These are phyloP conservation scores for Ustilaginoidea virens DNA, from an alignment of 2,329 filamentous ascomycete species.

Conservation along the genomic window DNA sequence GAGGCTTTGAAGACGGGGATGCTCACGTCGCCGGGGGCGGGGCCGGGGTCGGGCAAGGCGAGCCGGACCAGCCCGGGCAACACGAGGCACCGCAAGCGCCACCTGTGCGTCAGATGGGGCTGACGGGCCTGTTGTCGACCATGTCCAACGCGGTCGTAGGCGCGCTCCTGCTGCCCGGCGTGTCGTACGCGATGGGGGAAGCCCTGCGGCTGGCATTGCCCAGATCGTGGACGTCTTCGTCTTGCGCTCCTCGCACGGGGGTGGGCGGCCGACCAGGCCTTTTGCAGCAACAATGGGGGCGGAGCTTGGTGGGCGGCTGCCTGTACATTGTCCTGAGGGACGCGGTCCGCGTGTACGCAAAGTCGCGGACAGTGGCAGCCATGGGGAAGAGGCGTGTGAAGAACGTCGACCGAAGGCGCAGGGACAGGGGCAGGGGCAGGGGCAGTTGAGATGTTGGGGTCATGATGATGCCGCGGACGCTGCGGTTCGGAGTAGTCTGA, in stretches of 20 bases:
- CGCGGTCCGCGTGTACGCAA: constrained; percentile 43
- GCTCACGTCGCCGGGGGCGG: background rate
- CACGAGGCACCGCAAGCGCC: constrained; percentile 20
- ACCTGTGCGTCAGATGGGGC: constrained; percentile 16
- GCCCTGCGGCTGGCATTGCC: constrained; percentile 56
- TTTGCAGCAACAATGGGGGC: constrained; percentile 72
- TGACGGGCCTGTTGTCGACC: constrained; percentile 23
- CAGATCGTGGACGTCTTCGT: constrained; percentile 42
- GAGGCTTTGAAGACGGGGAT: too few species aligned
- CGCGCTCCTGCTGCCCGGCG: constrained; percentile 60
- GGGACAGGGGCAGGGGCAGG: constrained; percentile 5
- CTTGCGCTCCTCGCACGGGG: constrained; percentile 9
- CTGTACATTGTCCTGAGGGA: constrained; percentile 76
- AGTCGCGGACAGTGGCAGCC: constrained; percentile 44
- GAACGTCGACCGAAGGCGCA: constrained; percentile 27
- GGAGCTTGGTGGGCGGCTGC: constrained; percentile 78
- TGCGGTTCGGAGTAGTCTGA: too few species aligned
- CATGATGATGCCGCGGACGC: too few species aligned
- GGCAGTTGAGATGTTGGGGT: too few species aligned
- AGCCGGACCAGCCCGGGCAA: constrained; percentile 10
- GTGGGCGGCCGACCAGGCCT: constrained; percentile 40
- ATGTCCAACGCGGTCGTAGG: constrained; percentile 35
- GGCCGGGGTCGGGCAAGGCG: constrained; percentile 3
- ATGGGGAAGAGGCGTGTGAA: constrained; percentile 37
- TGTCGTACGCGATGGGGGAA: constrained; percentile 68